Evolutionary conservation across 2,329 filamentous ascomycete genomes (phyloP).

Genomic region (Talaromyces sp.): DNA sequence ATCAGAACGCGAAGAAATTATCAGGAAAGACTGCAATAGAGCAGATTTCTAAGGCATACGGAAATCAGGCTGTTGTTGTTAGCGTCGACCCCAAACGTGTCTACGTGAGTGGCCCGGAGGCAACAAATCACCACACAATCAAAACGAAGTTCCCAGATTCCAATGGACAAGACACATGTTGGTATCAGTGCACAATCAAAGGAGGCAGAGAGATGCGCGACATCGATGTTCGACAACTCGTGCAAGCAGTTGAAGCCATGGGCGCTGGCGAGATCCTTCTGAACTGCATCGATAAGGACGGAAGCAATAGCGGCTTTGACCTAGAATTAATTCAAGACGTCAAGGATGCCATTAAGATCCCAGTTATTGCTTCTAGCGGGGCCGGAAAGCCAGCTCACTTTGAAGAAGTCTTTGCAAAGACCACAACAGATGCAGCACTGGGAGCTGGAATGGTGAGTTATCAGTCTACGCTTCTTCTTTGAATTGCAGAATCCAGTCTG

Average conservation of each 20-base stretch:
- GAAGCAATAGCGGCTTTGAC: conserved; percentile 91
- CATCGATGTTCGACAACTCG: conserved; percentile 83
- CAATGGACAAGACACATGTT: conserved; percentile 74
- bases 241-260: conserved; percentile 89
- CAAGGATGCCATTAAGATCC: conserved; percentile 80
- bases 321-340: conserved; percentile 85
- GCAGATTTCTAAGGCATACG: conserved; percentile 88
- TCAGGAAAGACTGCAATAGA: conserved; percentile 87
- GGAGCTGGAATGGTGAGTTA: conserved; percentile 76
- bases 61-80: conserved; percentile 93
- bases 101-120: conserved; percentile 65
- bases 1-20: conserved; percentile 61
- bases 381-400: conserved; percentile 87
- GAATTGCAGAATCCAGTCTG: conserved; percentile 1
- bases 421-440: conserved; percentile 82
- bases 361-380: conserved; percentile 90
- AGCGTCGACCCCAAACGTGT: conserved; percentile 90
- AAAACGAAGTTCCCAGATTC: conserved; percentile 65
- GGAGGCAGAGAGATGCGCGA: conserved; percentile 92
- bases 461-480: background rate
- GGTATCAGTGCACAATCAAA: conserved; percentile 97
- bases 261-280: conserved; percentile 89
- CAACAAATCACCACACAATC: conserved; percentile 71
- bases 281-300: conserved; percentile 97
- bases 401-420: conserved; percentile 79